Evolutionary conservation across 306 rosid species (phyloP), one percentile per base, ranked within the genome.

Genomic region (Delonix regia): DNA sequence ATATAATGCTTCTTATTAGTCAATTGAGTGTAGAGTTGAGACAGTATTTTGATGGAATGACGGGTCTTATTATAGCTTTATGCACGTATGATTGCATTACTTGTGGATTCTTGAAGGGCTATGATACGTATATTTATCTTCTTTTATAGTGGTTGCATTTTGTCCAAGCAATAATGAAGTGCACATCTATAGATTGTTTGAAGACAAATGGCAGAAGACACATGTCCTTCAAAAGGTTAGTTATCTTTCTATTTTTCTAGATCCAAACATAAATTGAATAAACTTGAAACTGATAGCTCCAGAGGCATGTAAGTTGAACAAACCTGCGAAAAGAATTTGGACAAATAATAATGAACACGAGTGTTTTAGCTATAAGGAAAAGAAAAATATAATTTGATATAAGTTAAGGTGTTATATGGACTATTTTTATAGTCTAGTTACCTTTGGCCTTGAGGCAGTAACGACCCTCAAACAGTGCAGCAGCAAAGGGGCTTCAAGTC

Each of bases 131-230:
- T 41, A n/a, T 34, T 64, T 64, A 64, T 64, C 30, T 64, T 64
- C 69, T 33, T 64, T 64, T n/a, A 0, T 64, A 64, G 70, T 64
- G 70, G 18, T 64, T 38, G 70, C 70, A 4, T 36, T 64, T 64
- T 36, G 70, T 38, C 70, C 70, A 36, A 64, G 12, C 70, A 64
- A 64, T 19, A 64, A 64, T 6, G 70, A 64, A 38, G 70, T 38
- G 25, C 70, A 64, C 28, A 64, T 64, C 24, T 38, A 38, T 38
- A 38, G 11, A 64, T 64, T 64, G 70, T 19, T 64, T 24, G 70
- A n/a, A 5, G 48, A 38, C 27, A 64, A 38, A 36, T 64, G 70
- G 70, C 49, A 64, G 38, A 64, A 38, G 7, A 8, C 16, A 12
- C 9, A 64, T 36, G 28, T 36, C 38, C 70, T 64, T 64, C 70